Conservation (phyloP, 2,329 filamentous ascomycete species). For the Aureobasidium lini region DNA sequence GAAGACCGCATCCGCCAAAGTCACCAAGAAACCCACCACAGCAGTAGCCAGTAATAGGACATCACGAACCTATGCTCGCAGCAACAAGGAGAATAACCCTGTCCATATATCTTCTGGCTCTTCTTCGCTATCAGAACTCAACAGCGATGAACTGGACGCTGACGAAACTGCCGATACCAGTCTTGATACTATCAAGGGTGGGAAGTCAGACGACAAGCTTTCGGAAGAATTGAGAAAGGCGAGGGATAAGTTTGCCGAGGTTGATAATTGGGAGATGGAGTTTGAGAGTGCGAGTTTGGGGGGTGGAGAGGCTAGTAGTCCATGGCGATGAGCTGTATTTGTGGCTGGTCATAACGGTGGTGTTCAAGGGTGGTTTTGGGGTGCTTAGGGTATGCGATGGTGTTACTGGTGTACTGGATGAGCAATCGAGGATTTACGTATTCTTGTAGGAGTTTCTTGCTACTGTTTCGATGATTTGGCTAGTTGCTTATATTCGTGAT, state of each 20-base stretch:
- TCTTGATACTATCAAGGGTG: background rate
- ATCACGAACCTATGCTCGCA: slow-evolving; percentile 27
- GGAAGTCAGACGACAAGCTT: slow-evolving; percentile 22
- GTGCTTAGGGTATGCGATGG: too few relatives aligned
- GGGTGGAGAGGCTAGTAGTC: slow-evolving; percentile 28
- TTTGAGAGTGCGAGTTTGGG: slow-evolving; percentile 41
- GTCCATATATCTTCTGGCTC: slow-evolving; percentile 22
- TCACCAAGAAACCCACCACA: slow-evolving; percentile 15
- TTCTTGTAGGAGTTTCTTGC: too few relatives aligned
- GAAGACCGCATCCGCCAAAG: background rate
- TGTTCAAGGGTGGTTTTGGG: too few relatives aligned
- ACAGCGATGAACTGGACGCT: background rate
- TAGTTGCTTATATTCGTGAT: too few relatives aligned
- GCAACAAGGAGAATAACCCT: slow-evolving; percentile 14
- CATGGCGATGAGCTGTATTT: slow-evolving; percentile 27
- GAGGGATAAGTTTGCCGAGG: slow-evolving; percentile 41
- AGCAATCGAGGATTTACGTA: too few relatives aligned
- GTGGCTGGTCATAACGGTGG: too few relatives aligned
- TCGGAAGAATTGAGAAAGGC: slow-evolving; percentile 35
- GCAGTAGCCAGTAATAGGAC: slow-evolving; percentile 18
- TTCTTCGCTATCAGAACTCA: slow-evolving; percentile 13
- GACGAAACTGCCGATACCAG: slow-evolving; percentile 10
- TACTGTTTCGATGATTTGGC: too few relatives aligned
- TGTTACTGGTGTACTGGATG: too few relatives aligned
- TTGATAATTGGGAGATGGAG: slow-evolving; percentile 44